Conservation (phyloP, 2,329 filamentous ascomycete genomes). For the Botryosphaeria dothidea region DNA sequence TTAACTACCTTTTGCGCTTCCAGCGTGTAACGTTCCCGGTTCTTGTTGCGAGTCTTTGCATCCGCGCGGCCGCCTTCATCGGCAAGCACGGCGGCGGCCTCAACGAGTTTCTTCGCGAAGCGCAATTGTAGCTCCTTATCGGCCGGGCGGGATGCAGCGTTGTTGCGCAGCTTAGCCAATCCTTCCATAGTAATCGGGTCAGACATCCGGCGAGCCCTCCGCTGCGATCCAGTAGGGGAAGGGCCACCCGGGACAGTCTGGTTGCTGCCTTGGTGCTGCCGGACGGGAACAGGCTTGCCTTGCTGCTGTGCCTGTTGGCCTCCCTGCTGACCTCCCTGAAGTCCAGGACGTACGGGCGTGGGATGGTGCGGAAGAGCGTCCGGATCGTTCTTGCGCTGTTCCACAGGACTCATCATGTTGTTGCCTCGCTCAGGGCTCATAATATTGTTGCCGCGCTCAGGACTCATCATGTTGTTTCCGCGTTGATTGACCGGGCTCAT, state of each 20-base stretch:
- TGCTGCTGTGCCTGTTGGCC: neutral
- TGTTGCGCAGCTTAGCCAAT: slow-evolving; percentile 71
- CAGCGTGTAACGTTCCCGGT: slow-evolving; percentile 77
- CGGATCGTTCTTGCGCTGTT: neutral
- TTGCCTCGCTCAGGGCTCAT: slow-evolving; percentile 2
- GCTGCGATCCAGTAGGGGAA: neutral
- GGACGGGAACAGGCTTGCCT: slow-evolving; percentile 48
- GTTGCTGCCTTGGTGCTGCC: slow-evolving; percentile 52
- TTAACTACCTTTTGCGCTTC: slow-evolving; percentile 92
- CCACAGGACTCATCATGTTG: slow-evolving; percentile 7
- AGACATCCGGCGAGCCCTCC: slow-evolving; percentile 27
- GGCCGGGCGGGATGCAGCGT: slow-evolving; percentile 68
- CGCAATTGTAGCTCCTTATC: slow-evolving; percentile 72
- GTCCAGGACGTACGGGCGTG: slow-evolving; percentile 31
- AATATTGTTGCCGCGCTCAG: neutral
- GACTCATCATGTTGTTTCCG: neutral
- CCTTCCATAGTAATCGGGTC: slow-evolving; percentile 74
- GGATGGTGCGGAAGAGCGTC: slow-evolving; percentile 16
- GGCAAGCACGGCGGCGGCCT: slow-evolving; percentile 77
- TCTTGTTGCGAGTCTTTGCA: slow-evolving; percentile 60
- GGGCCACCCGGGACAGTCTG: slow-evolving; percentile 26
- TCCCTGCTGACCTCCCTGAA: neutral
- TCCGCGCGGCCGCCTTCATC: slow-evolving; percentile 75
- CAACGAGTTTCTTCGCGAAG: slow-evolving; percentile 80
- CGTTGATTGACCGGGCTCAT: neutral